A percentile compares a stretch with the other conserved stretches of the same genome.
phyloP scores from a whole-genome alignment of 352 stramenopile species.

The Pelagophyceae sp. region DNA sequence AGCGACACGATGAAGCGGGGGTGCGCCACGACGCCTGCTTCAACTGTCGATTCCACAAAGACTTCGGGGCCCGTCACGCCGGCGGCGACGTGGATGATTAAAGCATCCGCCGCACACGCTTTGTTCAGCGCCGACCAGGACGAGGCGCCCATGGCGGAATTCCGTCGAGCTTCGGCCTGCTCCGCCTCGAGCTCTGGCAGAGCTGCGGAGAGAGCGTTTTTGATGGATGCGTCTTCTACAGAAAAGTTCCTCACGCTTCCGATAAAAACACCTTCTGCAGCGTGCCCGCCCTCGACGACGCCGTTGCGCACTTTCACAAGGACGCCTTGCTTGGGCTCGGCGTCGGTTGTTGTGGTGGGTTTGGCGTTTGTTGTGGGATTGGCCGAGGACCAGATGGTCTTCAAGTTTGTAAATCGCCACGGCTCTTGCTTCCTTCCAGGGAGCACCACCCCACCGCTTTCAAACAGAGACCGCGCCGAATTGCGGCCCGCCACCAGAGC shows the following conservation, averaged over 20 bases:
- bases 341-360: background rate
- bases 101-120: background rate
- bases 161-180: background rate
- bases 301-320: background rate
- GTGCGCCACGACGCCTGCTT: too few relatives aligned
- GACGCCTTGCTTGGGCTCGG: background rate
- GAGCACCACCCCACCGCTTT: too few relatives aligned
- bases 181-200: background rate
- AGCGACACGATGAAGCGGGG: slow-evolving; percentile 45
- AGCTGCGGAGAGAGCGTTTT: background rate
- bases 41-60: too few relatives aligned
- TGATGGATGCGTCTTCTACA: too few relatives aligned
- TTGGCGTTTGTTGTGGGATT: too few relatives aligned
- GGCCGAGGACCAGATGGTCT: background rate
- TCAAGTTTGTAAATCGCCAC: background rate
- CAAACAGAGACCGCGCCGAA: too few relatives aligned
- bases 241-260: too few relatives aligned
- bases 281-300: background rate
- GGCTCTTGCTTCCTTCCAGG: background rate
- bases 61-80: too few relatives aligned
- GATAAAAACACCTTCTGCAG: too few relatives aligned
- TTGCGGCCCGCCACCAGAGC: too few relatives aligned
- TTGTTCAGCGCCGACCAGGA: background rate
- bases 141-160: background rate
- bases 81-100: background rate